Evolutionary conservation across 2,329 filamentous ascomycete species (phyloP).

Genomic region (Pestalotiopsis sp.): DNA sequence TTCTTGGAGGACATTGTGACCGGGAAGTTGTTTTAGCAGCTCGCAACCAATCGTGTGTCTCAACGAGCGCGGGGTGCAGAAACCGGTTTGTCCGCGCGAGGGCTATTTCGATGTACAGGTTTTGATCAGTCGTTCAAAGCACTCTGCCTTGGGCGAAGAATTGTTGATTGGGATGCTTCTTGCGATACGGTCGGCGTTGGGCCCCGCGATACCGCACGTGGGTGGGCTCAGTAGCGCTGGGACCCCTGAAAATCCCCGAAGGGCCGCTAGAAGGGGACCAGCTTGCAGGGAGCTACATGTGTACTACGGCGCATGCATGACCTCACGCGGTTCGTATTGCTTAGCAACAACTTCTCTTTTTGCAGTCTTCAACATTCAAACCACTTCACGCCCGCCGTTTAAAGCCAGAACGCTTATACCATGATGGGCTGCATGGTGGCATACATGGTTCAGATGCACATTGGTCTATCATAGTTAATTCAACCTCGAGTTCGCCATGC

Average conservation of each 20-base stretch:
- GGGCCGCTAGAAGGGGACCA: background rate
- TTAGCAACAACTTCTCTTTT: background rate
- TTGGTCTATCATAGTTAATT: background rate
- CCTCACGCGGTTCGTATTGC: background rate
- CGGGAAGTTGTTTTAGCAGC: background rate
- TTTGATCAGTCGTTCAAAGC: background rate
- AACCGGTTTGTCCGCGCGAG: background rate
- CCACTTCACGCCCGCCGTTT: background rate
- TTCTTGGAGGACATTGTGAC: conserved; percentile 29
- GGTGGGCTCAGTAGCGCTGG: background rate
- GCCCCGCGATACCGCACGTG: background rate
- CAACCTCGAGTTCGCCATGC: conserved; percentile 39
- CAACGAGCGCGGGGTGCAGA: background rate
- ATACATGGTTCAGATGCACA: background rate
- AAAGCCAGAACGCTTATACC: background rate
- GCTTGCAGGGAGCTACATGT: background rate
- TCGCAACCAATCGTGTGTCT: background rate
- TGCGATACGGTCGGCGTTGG: background rate
- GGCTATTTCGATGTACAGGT: background rate
- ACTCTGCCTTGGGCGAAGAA: background rate
- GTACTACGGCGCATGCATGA: conserved; percentile 1
- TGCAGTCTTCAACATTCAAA: background rate
- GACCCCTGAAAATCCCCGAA: conserved; percentile 6
- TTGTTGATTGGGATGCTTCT: background rate
- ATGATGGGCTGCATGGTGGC: background rate